Percentiles rank a stretch among this genome's conserved stretches.
Conservation (phyloP, 805 yeast genomes). For the Hanseniaspora nectarophila region DNA sequence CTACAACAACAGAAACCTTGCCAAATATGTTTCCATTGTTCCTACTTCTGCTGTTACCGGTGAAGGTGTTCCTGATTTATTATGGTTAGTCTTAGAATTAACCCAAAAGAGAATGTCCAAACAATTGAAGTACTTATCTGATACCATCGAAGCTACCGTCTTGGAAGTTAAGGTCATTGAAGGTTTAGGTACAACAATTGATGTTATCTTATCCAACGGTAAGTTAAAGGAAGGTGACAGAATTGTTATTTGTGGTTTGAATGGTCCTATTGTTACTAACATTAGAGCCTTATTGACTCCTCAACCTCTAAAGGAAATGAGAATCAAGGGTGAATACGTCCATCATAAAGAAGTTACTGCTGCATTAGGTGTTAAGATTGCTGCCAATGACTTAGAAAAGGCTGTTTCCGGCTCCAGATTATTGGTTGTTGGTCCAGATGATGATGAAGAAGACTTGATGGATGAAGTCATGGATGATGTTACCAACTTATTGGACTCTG, state of each 20-base stretch:
- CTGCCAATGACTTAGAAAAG: slow-evolving; percentile 94
- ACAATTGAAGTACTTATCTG: slow-evolving; percentile 87
- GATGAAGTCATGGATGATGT: slow-evolving; percentile 98
- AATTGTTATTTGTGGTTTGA: slow-evolving; percentile 90
- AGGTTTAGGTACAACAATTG: slow-evolving; percentile 97
- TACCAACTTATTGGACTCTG: slow-evolving; percentile 86
- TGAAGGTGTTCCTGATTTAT: slow-evolving; percentile 98
- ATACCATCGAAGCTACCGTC: slow-evolving; percentile 83
- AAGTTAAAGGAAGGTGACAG: slow-evolving; percentile 88
- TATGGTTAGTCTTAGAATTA: slow-evolving; percentile 86
- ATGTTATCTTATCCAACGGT: slow-evolving; percentile 96
- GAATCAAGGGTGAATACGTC: slow-evolving; percentile 90
- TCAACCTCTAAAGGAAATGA: slow-evolving; percentile 90
- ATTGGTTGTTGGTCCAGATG: slow-evolving; percentile 89
- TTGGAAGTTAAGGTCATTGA: slow-evolving; percentile 95
- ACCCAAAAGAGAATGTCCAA: slow-evolving; percentile 98
- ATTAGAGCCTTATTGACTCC: slow-evolving; percentile 94
- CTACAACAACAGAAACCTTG: slow-evolving; percentile 85
- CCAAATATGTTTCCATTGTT: slow-evolving; percentile 88
- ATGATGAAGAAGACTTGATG: slow-evolving; percentile 93
- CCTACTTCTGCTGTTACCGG: slow-evolving; percentile 99
- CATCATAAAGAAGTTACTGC: slow-evolving; percentile 98
- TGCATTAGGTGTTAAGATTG: slow-evolving; percentile 95
- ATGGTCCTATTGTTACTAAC: slow-evolving; percentile 94
- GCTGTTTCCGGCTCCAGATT: slow-evolving; percentile 98